These are phyloP conservation scores for Fonsecaea nubica DNA, from an alignment of 2,329 filamentous ascomycete species.

Conservation along the genomic window DNA sequence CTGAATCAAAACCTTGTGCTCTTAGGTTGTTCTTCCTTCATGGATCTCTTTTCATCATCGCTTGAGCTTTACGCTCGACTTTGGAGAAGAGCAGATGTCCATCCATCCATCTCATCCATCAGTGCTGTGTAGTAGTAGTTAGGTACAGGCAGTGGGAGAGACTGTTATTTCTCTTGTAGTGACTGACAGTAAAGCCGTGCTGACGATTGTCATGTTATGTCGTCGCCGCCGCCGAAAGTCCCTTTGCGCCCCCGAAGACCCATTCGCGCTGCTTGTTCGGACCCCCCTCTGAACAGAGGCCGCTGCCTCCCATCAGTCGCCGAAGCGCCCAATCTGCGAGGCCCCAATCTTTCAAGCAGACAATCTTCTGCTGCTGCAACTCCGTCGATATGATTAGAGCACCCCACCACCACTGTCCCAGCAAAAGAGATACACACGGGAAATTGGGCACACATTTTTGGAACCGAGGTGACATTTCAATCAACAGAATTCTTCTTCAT, in stretches of 20 bases:
- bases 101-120: too few relatives aligned
- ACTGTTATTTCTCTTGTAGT: not conserved
- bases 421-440: not conserved
- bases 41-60: slow-evolving; percentile 32
- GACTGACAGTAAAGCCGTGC: not conserved
- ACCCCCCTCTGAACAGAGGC: not conserved
- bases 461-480: not conserved
- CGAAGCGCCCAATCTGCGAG: not conserved
- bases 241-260: not conserved
- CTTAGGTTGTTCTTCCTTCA: not conserved
- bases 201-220: not conserved
- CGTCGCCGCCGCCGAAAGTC: not conserved
- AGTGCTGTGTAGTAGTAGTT: not conserved
- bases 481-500: not conserved
- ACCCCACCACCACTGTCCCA: not conserved
- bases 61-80: slow-evolving; percentile 31
- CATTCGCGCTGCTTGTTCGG: not conserved
- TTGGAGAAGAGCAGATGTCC: slow-evolving; percentile 31
- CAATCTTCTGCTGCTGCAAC: not conserved
- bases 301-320: not conserved
- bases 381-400: not conserved
- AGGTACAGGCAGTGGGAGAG: not conserved
- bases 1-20: not conserved
- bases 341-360: not conserved
- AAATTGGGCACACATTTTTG: not conserved